These are phyloP conservation scores for Trichoderma atrobrunneum DNA, from an alignment of 2,329 filamentous ascomycete genomes.

Conservation along the genomic window DNA sequence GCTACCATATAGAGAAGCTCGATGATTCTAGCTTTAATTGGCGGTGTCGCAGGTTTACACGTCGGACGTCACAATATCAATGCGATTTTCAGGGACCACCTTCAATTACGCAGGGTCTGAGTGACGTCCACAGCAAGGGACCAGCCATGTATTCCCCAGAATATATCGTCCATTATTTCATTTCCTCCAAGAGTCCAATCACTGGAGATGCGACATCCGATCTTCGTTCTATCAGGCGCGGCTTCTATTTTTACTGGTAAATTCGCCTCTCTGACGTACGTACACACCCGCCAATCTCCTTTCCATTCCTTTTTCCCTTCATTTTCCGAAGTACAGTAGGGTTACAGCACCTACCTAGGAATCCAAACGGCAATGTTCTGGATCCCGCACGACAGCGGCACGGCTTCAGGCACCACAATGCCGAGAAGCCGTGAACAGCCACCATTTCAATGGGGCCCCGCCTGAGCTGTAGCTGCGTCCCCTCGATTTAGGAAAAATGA, in stretches of 20 bases:
- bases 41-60: background rate
- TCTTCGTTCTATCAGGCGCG: background rate
- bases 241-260: background rate
- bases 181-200: background rate
- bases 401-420: conserved; percentile 1
- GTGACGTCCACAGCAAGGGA: background rate
- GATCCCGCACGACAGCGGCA: background rate
- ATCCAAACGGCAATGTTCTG: background rate
- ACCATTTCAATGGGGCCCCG: conserved; percentile 16
- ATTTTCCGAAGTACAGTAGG: too few relatives aligned
- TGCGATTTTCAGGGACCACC: conserved; percentile 9
- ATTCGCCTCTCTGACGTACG: conserved; percentile 5
- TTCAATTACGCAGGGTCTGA: background rate
- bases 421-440: conserved; percentile 20
- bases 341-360: background rate
- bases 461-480: background rate
- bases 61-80: background rate
- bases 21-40: background rate
- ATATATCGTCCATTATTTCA: background rate
- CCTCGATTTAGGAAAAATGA: background rate
- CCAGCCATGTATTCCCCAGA: background rate
- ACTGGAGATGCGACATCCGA: background rate
- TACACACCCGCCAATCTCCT: background rate
- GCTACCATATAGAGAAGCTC: background rate
- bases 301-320: too few relatives aligned